Base-by-base conservation (phyloP, 495 filamentous ascomycete species). In the Extremus antarcticus region DNA sequence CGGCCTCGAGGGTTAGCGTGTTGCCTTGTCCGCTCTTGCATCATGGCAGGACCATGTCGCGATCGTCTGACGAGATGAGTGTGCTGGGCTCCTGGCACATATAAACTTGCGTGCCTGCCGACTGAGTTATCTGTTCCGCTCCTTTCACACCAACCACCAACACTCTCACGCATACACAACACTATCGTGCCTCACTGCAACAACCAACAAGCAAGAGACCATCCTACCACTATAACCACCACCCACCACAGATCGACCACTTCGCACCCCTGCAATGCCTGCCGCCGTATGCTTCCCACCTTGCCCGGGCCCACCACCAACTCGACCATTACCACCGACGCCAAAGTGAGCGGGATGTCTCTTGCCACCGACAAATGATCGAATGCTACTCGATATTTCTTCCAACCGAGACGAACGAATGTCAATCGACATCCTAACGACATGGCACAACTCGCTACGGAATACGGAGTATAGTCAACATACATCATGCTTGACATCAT, bases 221-320 rank as follows among this genome's bases (percentile, higher is more conserved):
- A 9, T 40, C n/a, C 35, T 9, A 40, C 7, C 41, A 45, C 41
- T 45, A 45, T 21, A 45, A n/a, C 41, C 41, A 17, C 41, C 41
- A 45, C 41, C 7, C 15, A 45, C n/a, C 16, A 45, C 20, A 4
- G 20, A 45, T 45, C 41, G 16, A 45, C 41, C 41, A 7, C 20
- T 10, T 13, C 25, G n/a, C 3, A 40, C 7, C 29, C 40, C 19
- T 32, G 86, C 71, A 80, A 80, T 64, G 78, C 83, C 50, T 80
- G 80, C 63, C 76, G 81, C 63, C 21, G 29, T 66, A n/a, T n/a
- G 63, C 59, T 82, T 89, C 60, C 87, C 87, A 76, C 87, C 87
- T 61, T 89, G 85, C 79, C 87, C 87, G 2, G 87, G 87, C 64
- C 87, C 87, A 58, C 87, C 87, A 65, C 87, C 87, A 38, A 87